phyloP scores from a whole-genome alignment of 176 grass and related monocot genomes.

The Paspalum vaginatum region DNA sequence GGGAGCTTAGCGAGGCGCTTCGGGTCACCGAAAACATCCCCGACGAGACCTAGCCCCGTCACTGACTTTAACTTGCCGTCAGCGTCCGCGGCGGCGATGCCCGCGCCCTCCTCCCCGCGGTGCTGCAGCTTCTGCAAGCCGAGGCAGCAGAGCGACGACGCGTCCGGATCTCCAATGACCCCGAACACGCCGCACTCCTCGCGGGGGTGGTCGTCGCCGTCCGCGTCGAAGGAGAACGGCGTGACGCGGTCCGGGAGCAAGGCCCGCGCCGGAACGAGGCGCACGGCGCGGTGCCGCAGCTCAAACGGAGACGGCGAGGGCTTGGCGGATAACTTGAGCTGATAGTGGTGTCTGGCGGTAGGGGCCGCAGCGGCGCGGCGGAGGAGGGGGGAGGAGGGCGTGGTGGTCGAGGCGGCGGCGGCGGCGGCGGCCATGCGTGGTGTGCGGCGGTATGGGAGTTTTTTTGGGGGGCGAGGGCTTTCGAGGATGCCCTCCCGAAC shows the following conservation, averaged over 20 bases:
- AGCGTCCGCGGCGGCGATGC: slow-evolving; percentile 60
- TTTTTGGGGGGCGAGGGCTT: slow-evolving; percentile 35
- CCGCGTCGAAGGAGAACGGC: slow-evolving; percentile 38
- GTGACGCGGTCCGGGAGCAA: slow-evolving; percentile 15
- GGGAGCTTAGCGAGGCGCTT: slow-evolving; percentile 55
- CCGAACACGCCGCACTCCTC: slow-evolving; percentile 95
- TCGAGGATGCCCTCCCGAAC: slow-evolving; percentile 56
- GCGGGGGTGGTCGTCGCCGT: slow-evolving; percentile 72
- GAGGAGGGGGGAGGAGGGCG: slow-evolving; percentile 36
- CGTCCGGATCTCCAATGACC: slow-evolving; percentile 84
- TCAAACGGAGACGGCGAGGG: not conserved
- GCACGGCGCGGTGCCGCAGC: slow-evolving; percentile 36
- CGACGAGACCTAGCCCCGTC: slow-evolving; percentile 78
- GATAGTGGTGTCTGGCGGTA: not conserved
- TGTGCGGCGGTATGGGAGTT: slow-evolving; percentile 8
- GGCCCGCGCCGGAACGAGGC: not conserved
- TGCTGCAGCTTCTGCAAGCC: slow-evolving; percentile 93
- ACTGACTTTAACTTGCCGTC: slow-evolving; percentile 51
- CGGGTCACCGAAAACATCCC: slow-evolving; percentile 73
- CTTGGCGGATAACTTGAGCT: not conserved
- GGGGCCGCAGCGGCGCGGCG: slow-evolving; percentile 13
- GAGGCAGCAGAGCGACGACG: slow-evolving; percentile 68
- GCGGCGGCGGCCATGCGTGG: slow-evolving; percentile 39
- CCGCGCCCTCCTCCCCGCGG: slow-evolving; percentile 86
- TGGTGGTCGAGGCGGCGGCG: slow-evolving; percentile 25